Conservation (phyloP, 2,329 filamentous ascomycete genomes). For the Penicillium decumbens region DNA sequence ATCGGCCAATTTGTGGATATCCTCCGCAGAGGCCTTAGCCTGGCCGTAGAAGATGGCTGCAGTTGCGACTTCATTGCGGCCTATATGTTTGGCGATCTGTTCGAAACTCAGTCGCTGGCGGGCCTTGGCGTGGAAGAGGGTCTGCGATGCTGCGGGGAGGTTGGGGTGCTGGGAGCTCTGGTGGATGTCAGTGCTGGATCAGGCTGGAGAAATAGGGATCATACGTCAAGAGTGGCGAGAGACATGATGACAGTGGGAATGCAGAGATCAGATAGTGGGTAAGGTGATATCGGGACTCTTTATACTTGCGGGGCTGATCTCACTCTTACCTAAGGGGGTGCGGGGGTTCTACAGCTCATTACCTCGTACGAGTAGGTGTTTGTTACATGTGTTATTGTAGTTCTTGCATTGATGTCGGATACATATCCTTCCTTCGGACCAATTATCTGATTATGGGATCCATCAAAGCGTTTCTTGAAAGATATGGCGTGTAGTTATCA, state of each 20-base stretch:
- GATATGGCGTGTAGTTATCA: too few species aligned
- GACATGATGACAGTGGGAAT: slow-evolving; percentile 33
- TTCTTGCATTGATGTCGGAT: background rate
- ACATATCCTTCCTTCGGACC: background rate
- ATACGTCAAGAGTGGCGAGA: slow-evolving; percentile 44
- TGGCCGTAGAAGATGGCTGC: slow-evolving; percentile 92
- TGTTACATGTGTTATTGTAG: background rate
- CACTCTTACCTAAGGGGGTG: background rate
- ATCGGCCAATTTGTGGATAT: slow-evolving; percentile 62
- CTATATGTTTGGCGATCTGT: slow-evolving; percentile 66
- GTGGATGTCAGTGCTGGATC: slow-evolving; percentile 5
- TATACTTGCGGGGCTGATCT: background rate
- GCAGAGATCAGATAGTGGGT: background rate
- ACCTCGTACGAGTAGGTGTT: background rate
- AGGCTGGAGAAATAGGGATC: background rate
- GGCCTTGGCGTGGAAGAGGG: slow-evolving; percentile 78
- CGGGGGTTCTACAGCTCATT: background rate
- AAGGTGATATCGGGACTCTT: background rate
- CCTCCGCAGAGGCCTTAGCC: slow-evolving; percentile 65
- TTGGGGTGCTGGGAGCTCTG: slow-evolving; percentile 45
- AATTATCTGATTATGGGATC: background rate
- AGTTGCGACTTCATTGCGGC: slow-evolving; percentile 75
- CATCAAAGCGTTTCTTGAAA: background rate
- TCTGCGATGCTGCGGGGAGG: slow-evolving; percentile 65
- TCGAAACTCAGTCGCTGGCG: slow-evolving; percentile 72